Percentiles rank a stretch among this genome's conserved stretches.
Conservation (phyloP, 1,284 basidiomycete species). For the Cryptococcus sp. region DNA sequence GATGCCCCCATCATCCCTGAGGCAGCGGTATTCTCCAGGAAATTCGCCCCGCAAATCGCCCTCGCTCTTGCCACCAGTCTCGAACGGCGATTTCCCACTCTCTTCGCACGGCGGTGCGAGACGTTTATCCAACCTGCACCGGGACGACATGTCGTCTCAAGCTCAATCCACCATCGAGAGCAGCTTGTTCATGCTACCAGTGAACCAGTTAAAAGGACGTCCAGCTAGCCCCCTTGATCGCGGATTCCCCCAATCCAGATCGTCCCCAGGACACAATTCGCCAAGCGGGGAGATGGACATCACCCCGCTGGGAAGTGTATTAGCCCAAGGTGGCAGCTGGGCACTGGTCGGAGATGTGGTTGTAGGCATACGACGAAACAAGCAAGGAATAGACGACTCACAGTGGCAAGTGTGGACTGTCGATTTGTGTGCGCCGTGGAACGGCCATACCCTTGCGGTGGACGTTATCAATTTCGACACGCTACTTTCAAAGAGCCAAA, state of each 20-base stretch:
- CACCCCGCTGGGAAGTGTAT: slow-evolving; percentile 35
- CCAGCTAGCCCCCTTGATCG: too few species aligned
- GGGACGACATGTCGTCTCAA: slow-evolving; percentile 16
- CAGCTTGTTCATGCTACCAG: too few species aligned
- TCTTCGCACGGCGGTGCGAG: slow-evolving; percentile 44
- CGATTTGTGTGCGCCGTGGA: slow-evolving; percentile 39
- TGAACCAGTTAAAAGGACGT: too few species aligned
- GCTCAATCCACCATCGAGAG: neutral
- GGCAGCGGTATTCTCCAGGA: slow-evolving; percentile 20
- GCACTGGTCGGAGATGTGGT: slow-evolving; percentile 24
- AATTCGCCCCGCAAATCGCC: slow-evolving; percentile 32
- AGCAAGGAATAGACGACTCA: slow-evolving; percentile 41
- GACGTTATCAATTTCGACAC: slow-evolving; percentile 12
- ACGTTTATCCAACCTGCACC: slow-evolving; percentile 33
- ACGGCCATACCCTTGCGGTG: slow-evolving; percentile 35
- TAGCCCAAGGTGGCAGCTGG: slow-evolving; percentile 21
- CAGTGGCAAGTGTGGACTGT: slow-evolving; percentile 44
- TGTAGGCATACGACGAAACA: slow-evolving; percentile 31
- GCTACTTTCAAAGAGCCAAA: slow-evolving; percentile 2
- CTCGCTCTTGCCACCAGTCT: slow-evolving; percentile 28
- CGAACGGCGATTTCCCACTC: slow-evolving; percentile 45
- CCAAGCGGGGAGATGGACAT: slow-evolving; percentile 33
- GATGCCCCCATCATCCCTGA: slow-evolving; percentile 24
- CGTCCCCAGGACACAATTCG: neutral
- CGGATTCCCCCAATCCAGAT: neutral